Conservation (phyloP, 495 filamentous ascomycete genomes). For the Thermochaetoides thermophila region DNA sequence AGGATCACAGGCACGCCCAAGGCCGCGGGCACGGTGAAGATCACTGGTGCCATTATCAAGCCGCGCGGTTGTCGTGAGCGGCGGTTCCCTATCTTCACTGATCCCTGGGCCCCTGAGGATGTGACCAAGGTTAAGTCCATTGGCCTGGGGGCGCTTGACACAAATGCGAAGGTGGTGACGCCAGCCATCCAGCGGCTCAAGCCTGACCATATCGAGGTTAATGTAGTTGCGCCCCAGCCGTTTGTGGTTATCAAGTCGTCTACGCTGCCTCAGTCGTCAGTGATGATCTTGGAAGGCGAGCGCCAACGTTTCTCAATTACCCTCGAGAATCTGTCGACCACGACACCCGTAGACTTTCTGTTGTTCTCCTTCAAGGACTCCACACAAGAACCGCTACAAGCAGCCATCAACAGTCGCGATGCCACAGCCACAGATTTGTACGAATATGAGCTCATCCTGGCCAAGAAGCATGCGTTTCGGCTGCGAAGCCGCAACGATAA, state of each 20-base stretch:
- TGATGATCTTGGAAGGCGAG: slow-evolving; percentile 88
- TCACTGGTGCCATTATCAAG: slow-evolving; percentile 68
- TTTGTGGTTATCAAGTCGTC: slow-evolving; percentile 57
- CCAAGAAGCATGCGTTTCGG: slow-evolving; percentile 57
- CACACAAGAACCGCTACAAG: slow-evolving; percentile 58
- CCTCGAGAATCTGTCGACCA: slow-evolving; percentile 56
- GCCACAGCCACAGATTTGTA: slow-evolving; percentile 64
- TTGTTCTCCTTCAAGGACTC: slow-evolving; percentile 85
- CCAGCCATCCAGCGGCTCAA: slow-evolving; percentile 23
- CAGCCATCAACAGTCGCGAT: slow-evolving; percentile 59
- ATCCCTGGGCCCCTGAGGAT: slow-evolving; percentile 56
- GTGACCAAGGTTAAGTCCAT: slow-evolving; percentile 62
- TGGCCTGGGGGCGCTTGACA: slow-evolving; percentile 46
- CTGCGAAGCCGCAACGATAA: slow-evolving; percentile 41
- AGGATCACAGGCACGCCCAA: slow-evolving; percentile 54
- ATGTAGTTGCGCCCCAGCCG: slow-evolving; percentile 66
- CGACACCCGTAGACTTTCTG: slow-evolving; percentile 64
- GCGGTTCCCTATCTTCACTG: slow-evolving; percentile 67
- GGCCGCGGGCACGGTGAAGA: slow-evolving; percentile 47
- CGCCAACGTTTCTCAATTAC: slow-evolving; percentile 61
- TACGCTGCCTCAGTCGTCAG: slow-evolving; percentile 67
- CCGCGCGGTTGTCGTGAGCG: slow-evolving; percentile 68
- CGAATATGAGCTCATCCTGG: slow-evolving; percentile 65
- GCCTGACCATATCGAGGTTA: slow-evolving; percentile 40
- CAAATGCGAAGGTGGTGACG: slow-evolving; percentile 17